Evolutionary conservation across 441 rosid genomes (phyloP).

Genomic region (Jatropha multifida): DNA sequence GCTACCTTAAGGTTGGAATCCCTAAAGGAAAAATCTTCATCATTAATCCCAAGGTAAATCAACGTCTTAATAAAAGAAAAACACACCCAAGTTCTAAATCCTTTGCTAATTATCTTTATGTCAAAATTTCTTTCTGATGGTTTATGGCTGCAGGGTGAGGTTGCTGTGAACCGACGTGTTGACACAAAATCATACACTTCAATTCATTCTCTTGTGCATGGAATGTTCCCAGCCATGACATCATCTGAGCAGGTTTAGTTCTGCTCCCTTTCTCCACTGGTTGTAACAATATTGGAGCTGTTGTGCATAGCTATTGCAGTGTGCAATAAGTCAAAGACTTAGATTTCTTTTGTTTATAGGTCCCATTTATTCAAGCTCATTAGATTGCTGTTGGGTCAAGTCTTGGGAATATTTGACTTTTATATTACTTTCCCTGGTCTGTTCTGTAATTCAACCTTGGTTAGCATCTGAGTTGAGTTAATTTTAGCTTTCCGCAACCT

Average conservation of each 20-base stretch:
- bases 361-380: not conserved
- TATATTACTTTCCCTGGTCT: no score
- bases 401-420: not conserved
- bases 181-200: constrained; percentile 82
- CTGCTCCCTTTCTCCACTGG: constrained; percentile 5
- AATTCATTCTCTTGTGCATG: constrained; percentile 78
- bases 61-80: not conserved
- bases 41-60: constrained; percentile 90
- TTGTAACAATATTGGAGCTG: not conserved
- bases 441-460: not conserved
- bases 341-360: not conserved
- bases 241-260: constrained; percentile 67
- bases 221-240: constrained; percentile 71
- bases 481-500: not conserved
- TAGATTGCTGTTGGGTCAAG: not conserved
- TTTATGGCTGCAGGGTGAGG: constrained; percentile 71
- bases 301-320: not conserved
- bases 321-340: not conserved
- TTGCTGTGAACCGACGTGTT: constrained; percentile 75
- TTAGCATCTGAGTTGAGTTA: not conserved
- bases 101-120: not conserved
- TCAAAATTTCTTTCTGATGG: constrained; percentile 22
- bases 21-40: constrained; percentile 92
- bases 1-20: constrained; percentile 97
- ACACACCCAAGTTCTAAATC: not conserved